Evolutionary conservation across 495 filamentous ascomycete genomes (phyloP).

Genomic region (Podospora pseudoanserina): DNA sequence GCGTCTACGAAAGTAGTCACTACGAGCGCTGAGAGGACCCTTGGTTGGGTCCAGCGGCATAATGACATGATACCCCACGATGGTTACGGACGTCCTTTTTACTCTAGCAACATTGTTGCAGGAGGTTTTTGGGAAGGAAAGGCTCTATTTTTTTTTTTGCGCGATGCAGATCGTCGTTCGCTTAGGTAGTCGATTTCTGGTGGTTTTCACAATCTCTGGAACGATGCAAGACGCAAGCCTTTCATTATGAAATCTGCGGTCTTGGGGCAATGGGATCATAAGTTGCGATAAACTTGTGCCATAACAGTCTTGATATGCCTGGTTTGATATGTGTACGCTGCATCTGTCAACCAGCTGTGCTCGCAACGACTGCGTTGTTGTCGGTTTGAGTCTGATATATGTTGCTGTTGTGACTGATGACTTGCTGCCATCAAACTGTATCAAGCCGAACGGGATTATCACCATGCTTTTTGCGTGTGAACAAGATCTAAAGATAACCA

Average conservation of each 20-base stretch:
- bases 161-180: constrained; percentile 18
- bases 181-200: constrained; percentile 9
- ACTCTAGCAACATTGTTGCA: background rate
- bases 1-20: constrained; percentile 6
- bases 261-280: constrained; percentile 26
- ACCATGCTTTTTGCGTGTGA: background rate
- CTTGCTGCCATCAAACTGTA: background rate
- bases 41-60: constrained; percentile 21
- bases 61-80: constrained; percentile 34
- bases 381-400: background rate
- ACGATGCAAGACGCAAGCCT: constrained; percentile 24
- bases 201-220: constrained; percentile 10
- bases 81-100: constrained; percentile 21
- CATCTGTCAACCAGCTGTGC: background rate
- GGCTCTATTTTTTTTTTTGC: constrained; percentile 13
- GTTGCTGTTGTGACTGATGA: background rate
- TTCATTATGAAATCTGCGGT: constrained; percentile 23
- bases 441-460: background rate
- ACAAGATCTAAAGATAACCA: background rate
- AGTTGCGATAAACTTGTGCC: constrained; percentile 8
- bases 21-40: constrained; percentile 20
- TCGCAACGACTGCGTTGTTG: too few species aligned
- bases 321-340: background rate
- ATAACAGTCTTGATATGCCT: background rate
- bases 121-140: constrained; percentile 13